Evolutionary conservation across 2,329 filamentous ascomycete genomes (phyloP).

Genomic region (Rutstroemia sp.): DNA sequence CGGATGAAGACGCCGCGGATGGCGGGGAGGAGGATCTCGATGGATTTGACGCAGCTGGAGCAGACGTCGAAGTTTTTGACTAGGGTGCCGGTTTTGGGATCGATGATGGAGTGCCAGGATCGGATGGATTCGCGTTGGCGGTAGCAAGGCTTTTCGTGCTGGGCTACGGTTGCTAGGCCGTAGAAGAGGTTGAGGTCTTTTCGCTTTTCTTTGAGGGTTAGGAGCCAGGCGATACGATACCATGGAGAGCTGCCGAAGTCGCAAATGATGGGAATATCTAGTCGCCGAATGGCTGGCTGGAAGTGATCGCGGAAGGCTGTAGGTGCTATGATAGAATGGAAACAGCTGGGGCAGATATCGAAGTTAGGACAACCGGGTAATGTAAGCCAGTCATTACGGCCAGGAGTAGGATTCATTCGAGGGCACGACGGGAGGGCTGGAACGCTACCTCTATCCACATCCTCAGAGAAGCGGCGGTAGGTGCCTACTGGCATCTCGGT

Average conservation of each 20-base stretch:
- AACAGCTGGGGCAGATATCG: constrained; percentile 78
- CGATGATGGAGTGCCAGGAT: constrained; percentile 69
- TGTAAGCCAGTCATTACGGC: constrained; percentile 73
- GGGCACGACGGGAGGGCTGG: constrained; percentile 60
- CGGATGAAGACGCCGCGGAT: constrained; percentile 58
- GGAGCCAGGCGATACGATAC: constrained; percentile 77
- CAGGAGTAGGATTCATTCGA: constrained; percentile 52
- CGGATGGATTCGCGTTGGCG: constrained; percentile 48
- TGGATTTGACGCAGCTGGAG: constrained; percentile 61
- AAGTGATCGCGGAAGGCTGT: constrained; percentile 65
- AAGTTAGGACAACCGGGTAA: constrained; percentile 64
- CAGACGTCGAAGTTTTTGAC: constrained; percentile 71
- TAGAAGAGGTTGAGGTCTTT: constrained; percentile 63
- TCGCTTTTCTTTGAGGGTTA: constrained; percentile 64
- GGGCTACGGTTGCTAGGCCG: constrained; percentile 56
- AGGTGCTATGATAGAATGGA: constrained; percentile 58
- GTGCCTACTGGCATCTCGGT: constrained; percentile 37
- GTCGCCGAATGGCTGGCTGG: constrained; percentile 49
- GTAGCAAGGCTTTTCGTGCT: constrained; percentile 49
- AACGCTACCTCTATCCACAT: constrained; percentile 37
- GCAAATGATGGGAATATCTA: constrained; percentile 57
- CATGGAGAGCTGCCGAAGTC: constrained; percentile 72
- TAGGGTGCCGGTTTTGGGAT: constrained; percentile 55
- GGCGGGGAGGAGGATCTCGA: constrained; percentile 67
- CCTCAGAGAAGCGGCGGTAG: constrained; percentile 49